Evolutionary conservation across 2,329 filamentous ascomycete species (phyloP), one percentile per base, ranked within the genome.

Genomic region (Nigrospora sphaerica): DNA sequence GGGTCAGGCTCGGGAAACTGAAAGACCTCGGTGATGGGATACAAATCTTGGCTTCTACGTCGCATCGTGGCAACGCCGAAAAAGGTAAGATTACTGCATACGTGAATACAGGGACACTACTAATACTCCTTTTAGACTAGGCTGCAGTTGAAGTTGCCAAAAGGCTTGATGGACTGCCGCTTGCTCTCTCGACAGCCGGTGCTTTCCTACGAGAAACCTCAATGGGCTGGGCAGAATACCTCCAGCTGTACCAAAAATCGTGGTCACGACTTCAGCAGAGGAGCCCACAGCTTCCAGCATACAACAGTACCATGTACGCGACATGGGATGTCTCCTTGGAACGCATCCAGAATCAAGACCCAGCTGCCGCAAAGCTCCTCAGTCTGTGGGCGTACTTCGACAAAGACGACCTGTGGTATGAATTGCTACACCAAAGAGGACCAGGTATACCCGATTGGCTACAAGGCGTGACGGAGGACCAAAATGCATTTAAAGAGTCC

Each of bases 151-250:
- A 49, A 13, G 62, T 73, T 48, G 58, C 59, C 2, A 47, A 54
- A 32, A 53, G 57, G 42, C 65, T 76, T 1, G 65, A 70, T 48
- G 68, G 72, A 5, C 63, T 74, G 28, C 71, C 70, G 12, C 62
- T 77, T 31, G 71, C 72, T 2, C 62, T 76, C 14, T 57, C 69
- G 5, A 66, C 69, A 14, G 72, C 72, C 16, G 69, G 70, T 6
- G 61, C 67, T 0, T 76, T 71, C 48, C 63, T 75, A 13, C 46
- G 59, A 28, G 51, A 70, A 40, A 61, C 63, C 23, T 48, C 62
- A 34, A 67, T 59, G 1, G 68, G 49, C 32, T 63, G 62, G n/a
- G 46, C 42, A 0, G 54, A 69, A 35, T 75, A 75, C 53, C 57
- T 73, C 37, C 31, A 59, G 11, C 42, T 62, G 10, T 74, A 75